Base-by-base conservation (phyloP, 192 early-diverging fungal genomes). In the Spinellus fusiger region DNA sequence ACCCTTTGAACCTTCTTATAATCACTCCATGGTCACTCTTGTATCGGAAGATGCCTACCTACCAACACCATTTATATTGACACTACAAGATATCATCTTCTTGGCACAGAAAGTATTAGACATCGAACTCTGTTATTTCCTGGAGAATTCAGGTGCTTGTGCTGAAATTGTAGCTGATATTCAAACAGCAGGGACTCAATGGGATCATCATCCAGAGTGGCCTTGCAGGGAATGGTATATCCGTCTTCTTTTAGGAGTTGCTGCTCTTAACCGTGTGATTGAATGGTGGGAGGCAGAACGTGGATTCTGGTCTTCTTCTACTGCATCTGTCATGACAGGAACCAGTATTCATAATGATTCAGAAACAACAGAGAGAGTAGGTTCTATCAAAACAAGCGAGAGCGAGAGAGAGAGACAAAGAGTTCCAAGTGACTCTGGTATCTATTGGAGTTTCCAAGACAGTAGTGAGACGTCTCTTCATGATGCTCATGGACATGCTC, bases 231-330 rank as follows among this genome's bases (percentile, higher is more conserved):
- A 73, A 54, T 68, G 76, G 80, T 78, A 74, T 81, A 80, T 90
- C 2, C 71, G 84, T 31, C 64, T 91, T 1, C 60, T 93, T 29
- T 73, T 92, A 44, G 83, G 80, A 15, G 87, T 93, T 64, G 86
- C 89, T 16, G 80, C 77, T 12, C 76, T 93, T 18, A 89, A 86
- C 15, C 75, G 91, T 33, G 73, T 92, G 20, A 80, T 93, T 1
- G 86, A 92, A 64, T 84, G 85, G 73, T 80, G 91, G 75, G 86
- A 92, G 51, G 89, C 85, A 16, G 89, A 92, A 65, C 74, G 79
- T 6, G 73, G 71, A 10, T 79, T 87, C 51, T 90, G 89, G 90
- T 51, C 68, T 28, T 31, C 48, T 29, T 32, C 51, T 27, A 37
- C 56, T 34, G 34, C 31, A 2, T 25, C 54, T 40, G 2, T 37